Evolutionary conservation across 352 stramenopile species (phyloP).

Genomic region (Phytophthora europaea): DNA sequence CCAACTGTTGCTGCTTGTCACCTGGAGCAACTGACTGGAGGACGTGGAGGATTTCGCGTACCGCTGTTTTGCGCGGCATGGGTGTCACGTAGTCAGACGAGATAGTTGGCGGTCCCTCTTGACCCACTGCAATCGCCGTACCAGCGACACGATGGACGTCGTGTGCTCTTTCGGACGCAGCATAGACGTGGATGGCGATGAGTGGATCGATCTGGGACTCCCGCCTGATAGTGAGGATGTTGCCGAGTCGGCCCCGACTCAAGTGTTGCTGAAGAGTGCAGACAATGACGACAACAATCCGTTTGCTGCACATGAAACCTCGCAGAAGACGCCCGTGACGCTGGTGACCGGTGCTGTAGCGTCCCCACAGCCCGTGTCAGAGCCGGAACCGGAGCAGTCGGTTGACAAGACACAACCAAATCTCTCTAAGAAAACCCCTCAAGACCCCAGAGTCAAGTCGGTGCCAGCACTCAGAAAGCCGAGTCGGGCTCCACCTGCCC

Average conservation of each 20-base stretch:
- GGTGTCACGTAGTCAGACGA: not conserved
- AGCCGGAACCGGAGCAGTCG: conserved; percentile 10
- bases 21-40: conserved; percentile 1
- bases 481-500: not conserved
- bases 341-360: not conserved
- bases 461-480: not conserved
- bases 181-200: conserved; percentile 38
- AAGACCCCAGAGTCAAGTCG: not conserved
- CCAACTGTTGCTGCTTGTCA: not conserved
- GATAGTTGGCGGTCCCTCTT: not conserved
- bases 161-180: conserved; percentile 32
- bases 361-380: not conserved
- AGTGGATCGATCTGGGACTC: conserved; percentile 60
- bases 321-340: not conserved
- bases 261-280: not conserved
- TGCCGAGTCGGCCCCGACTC: not conserved
- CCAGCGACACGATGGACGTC: conserved; percentile 10
- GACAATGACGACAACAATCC: conserved; percentile 6
- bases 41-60: not conserved
- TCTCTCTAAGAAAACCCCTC: not conserved
- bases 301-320: not conserved
- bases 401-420: not conserved
- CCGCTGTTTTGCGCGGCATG: not conserved
- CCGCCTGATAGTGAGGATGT: conserved; percentile 4
- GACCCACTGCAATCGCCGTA: not conserved